Evolutionary conservation across 306 rosid genomes (phyloP).

Genomic region (Psophocarpus tetragonolobus): DNA sequence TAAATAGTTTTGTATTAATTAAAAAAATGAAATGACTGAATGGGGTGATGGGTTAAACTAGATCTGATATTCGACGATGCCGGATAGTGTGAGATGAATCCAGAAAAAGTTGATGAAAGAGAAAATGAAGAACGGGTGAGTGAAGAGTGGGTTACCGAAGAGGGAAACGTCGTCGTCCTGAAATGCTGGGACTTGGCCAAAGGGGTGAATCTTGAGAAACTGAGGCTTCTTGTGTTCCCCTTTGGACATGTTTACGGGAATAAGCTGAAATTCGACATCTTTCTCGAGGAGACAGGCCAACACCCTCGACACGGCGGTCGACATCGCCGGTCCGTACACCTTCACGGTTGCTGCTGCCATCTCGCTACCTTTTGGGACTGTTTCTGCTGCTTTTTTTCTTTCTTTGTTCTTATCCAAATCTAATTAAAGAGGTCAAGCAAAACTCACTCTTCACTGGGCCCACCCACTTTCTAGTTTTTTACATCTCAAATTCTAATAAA

Average conservation of each 20-base stretch:
- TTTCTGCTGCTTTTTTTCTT: neutral
- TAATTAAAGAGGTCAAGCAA: no score
- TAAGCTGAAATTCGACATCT: slow-evolving; percentile 59
- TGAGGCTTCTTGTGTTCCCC: slow-evolving; percentile 79
- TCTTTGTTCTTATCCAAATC: no score
- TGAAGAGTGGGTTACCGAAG: slow-evolving; percentile 51
- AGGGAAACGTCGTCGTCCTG: slow-evolving; percentile 62
- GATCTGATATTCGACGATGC: no score
- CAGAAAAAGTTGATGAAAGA: no score
- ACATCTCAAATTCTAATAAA: no score
- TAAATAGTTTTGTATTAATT: no score
- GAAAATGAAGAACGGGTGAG: no score
- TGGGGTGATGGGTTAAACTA: no score
- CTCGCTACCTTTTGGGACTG: neutral
- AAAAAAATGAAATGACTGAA: no score
- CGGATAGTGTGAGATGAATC: no score
- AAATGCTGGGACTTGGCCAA: slow-evolving; percentile 92
- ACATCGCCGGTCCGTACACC: slow-evolving; percentile 82
- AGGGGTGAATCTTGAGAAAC: slow-evolving; percentile 75
- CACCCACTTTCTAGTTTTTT: no score
- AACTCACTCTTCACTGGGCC: no score
- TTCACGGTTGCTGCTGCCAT: slow-evolving; percentile 68
- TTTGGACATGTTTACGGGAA: slow-evolving; percentile 73
- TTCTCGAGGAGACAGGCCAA: slow-evolving; percentile 78
- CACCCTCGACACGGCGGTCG: slow-evolving; percentile 82